These are phyloP conservation scores for Rhodomyrtus tomentosa DNA, from an alignment of 345 rosid species.

Conservation along the genomic window DNA sequence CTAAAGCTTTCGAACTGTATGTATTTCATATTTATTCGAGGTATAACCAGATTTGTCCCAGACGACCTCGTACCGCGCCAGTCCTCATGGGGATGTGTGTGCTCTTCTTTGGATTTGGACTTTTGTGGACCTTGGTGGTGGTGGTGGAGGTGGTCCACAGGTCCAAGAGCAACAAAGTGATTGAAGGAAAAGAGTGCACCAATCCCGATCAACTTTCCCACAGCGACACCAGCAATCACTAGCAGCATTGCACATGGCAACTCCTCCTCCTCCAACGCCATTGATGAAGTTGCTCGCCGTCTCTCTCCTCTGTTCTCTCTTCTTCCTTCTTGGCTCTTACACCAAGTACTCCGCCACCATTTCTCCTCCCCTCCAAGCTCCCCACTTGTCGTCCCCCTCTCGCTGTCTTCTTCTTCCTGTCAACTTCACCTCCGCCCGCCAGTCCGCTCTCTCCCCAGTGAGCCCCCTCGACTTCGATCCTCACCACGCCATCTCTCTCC, in stretches of 20 bases:
- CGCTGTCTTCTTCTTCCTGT: constrained; percentile 2
- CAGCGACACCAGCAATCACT: not conserved
- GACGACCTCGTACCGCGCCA: not conserved
- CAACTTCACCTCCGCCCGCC: constrained; percentile 1
- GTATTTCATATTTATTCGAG: too few relatives aligned
- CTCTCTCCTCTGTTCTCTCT: constrained; percentile 9
- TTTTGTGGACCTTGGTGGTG: not conserved
- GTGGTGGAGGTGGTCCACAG: too few relatives aligned
- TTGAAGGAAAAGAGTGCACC: not conserved
- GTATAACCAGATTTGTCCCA: too few relatives aligned
- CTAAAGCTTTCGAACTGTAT: too few relatives aligned
- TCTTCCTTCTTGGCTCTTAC: constrained; percentile 25
- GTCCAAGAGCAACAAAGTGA: not conserved
- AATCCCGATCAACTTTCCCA: not conserved
- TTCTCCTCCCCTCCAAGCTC: not conserved
- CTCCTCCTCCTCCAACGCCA: not conserved
- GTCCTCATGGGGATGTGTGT: not conserved
- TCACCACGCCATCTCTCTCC: constrained; percentile 21
- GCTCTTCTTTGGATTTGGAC: not conserved
- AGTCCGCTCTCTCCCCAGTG: not conserved
- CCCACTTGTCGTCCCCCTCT: not conserved
- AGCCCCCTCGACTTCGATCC: constrained; percentile 23
- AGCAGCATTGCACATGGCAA: not conserved
- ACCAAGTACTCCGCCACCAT: not conserved
- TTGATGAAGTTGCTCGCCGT: not conserved